Conservation (phyloP, 1,284 basidiomycete genomes). For the Taiwanofungus camphoratus region DNA sequence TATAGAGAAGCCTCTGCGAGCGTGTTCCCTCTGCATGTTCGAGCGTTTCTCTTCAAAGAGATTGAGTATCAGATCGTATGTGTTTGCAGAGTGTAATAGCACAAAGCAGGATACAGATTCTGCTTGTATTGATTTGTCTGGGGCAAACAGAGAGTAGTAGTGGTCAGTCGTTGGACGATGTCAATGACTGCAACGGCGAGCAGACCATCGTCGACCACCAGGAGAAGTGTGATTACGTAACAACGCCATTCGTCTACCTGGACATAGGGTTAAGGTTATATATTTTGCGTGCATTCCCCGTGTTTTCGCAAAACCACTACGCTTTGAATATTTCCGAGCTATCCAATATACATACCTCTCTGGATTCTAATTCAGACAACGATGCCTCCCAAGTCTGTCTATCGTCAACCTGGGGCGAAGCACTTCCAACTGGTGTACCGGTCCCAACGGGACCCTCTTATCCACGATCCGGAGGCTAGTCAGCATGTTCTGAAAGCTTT, state of each 20-base stretch:
- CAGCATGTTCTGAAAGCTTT: constrained; percentile 86
- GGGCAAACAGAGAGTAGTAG: neutral
- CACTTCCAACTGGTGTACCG: constrained; percentile 98
- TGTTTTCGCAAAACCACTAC: neutral
- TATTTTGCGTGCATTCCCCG: neutral
- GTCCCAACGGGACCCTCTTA: constrained; percentile 92
- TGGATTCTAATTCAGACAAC: neutral
- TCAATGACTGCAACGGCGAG: constrained; percentile 14
- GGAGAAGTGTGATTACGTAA: constrained; percentile 19
- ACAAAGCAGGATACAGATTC: too few relatives aligned
- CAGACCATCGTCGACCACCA: constrained; percentile 14
- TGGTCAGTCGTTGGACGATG: constrained; percentile 11
- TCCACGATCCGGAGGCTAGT: constrained; percentile 89
- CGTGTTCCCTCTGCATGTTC: constrained; percentile 65
- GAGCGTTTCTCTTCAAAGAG: too few relatives aligned
- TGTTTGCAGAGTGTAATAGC: too few relatives aligned
- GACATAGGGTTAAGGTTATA: neutral
- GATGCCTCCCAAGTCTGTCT: constrained; percentile 80
- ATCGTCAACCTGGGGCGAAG: constrained; percentile 81
- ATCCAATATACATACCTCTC: too few relatives aligned
- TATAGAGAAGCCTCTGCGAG: constrained; percentile 79
- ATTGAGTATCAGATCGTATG: too few relatives aligned
- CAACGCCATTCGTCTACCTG: neutral
- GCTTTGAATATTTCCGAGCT: neutral
- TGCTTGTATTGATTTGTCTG: too few relatives aligned